Evolutionary conservation across 148 eudicot genomes (phyloP).

Genomic region (Vaccinium macrocarpon): DNA sequence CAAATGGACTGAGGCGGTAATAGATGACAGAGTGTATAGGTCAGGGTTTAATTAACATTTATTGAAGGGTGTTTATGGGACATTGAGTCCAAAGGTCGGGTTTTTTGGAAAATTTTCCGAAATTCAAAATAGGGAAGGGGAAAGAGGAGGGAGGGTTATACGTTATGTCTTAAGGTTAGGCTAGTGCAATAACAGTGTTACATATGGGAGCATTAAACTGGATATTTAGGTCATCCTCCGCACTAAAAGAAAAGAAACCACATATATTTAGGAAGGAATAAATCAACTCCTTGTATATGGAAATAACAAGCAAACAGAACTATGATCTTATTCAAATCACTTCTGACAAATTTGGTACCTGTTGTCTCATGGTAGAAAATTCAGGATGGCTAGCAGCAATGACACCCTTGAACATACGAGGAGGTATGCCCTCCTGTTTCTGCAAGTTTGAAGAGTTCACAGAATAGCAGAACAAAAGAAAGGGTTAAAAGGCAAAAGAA

Average conservation of each 20-base stretch:
- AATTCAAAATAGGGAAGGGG: background rate
- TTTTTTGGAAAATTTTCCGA: no score
- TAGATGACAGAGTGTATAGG: no score
- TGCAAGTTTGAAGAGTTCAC: conserved; percentile 33
- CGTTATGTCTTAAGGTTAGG: background rate
- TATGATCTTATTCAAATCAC: background rate
- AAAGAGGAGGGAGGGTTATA: background rate
- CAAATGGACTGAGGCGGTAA: no score
- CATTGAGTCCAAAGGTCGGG: no score
- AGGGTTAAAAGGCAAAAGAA: background rate
- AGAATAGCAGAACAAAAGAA: conserved; percentile 2
- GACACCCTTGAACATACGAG: conserved; percentile 93
- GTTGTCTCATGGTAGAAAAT: conserved; percentile 95
- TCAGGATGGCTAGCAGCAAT: conserved; percentile 99
- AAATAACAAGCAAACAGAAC: background rate
- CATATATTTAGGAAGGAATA: background rate
- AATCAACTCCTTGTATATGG: background rate
- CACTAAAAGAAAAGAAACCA: background rate
- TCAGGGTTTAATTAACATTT: no score
- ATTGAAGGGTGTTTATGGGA: no score
- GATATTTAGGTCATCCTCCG: background rate
- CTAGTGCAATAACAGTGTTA: background rate
- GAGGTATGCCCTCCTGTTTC: conserved; percentile 95
- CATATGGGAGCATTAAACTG: background rate
- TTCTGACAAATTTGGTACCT: conserved; percentile 38